A percentile compares a stretch with the other conserved stretches of the same genome.
Evolutionary conservation across 2,329 filamentous ascomycete species (phyloP).

Genomic region (Didymella keratinophila): DNA sequence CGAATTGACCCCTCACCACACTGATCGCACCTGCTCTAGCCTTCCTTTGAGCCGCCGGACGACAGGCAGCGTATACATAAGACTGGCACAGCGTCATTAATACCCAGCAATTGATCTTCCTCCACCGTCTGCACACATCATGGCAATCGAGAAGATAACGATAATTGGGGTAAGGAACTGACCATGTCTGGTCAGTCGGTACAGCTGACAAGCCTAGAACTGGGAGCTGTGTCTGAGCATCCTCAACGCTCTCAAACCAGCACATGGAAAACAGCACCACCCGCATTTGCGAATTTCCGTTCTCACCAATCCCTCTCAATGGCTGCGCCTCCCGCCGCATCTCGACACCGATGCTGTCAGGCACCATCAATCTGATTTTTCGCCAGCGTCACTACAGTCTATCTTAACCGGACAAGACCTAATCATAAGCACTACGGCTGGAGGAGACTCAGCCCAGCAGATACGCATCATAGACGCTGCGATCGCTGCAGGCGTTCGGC

Average conservation of each 20-base stretch:
- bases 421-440: constrained; percentile 45
- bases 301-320: constrained; percentile 38
- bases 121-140: neutral
- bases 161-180: constrained; percentile 36
- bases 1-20: constrained; percentile 8
- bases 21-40: constrained; percentile 19
- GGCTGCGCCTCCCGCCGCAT: constrained; percentile 28
- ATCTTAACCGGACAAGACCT: constrained; percentile 50
- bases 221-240: constrained; percentile 36
- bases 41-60: constrained; percentile 36
- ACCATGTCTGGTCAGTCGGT: no score
- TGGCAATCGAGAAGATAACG: constrained; percentile 35
- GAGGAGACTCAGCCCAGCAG: constrained; percentile 38
- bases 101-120: neutral
- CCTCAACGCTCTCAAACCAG: constrained; percentile 31
- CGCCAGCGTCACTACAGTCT: constrained; percentile 36
- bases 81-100: neutral
- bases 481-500: constrained; percentile 49
- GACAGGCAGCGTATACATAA: constrained; percentile 7
- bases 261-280: neutral
- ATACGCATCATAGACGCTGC: constrained; percentile 51
- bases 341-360: constrained; percentile 19
- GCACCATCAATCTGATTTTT: constrained; percentile 43
- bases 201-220: constrained; percentile 32
- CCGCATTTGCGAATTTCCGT: constrained; percentile 29